These are phyloP conservation scores for Shiraia sp. DNA, from an alignment of 2,329 filamentous ascomycete genomes.

Conservation along the genomic window DNA sequence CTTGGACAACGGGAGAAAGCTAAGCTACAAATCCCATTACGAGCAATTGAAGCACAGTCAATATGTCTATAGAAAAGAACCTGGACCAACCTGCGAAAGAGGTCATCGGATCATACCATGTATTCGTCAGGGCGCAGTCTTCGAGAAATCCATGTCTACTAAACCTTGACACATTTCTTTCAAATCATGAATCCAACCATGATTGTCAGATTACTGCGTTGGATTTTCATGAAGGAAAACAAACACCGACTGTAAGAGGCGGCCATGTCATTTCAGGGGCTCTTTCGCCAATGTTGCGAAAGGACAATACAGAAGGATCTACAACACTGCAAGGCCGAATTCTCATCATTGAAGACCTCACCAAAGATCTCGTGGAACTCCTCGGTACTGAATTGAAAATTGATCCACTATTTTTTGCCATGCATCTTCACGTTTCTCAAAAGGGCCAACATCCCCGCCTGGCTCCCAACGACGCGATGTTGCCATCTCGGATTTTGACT, in stretches of 20 bases:
- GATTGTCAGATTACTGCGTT: constrained; percentile 9
- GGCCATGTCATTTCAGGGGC: constrained; percentile 1
- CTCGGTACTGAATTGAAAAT: constrained; percentile 47
- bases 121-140: too few species aligned
- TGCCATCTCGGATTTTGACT: constrained; percentile 15
- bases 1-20: too few species aligned
- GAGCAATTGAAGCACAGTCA: too few species aligned
- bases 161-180: constrained; percentile 11
- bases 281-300: background rate
- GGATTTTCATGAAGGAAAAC: constrained; percentile 8
- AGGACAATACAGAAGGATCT: background rate
- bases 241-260: background rate
- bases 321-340: constrained; percentile 12
- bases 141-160: constrained; percentile 12
- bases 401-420: constrained; percentile 51
- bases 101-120: too few species aligned
- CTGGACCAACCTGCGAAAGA: too few species aligned
- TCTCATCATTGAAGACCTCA: constrained; percentile 49
- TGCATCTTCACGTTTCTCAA: constrained; percentile 41
- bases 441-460: constrained; percentile 9
- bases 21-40: too few species aligned
- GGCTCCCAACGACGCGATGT: constrained; percentile 14
- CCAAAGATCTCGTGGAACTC: constrained; percentile 47
- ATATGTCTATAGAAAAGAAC: too few species aligned
- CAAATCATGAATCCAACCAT: background rate